These are phyloP conservation scores for Talaromyces thailandensis DNA, from an alignment of 495 filamentous ascomycete species.

Conservation along the genomic window DNA sequence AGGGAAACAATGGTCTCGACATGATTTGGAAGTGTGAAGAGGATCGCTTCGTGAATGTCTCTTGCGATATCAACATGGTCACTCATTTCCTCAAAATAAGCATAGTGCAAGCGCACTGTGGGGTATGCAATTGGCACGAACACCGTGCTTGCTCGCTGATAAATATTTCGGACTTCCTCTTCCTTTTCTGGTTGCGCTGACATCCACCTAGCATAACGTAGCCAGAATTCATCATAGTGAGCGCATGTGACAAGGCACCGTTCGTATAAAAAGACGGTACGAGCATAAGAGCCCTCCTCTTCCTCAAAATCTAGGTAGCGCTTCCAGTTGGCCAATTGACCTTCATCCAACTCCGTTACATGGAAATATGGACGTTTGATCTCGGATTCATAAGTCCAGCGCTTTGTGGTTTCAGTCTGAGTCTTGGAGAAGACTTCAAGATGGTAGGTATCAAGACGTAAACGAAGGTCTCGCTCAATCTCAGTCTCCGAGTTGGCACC, in stretches of 20 bases:
- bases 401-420: constrained; percentile 82
- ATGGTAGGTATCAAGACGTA: constrained; percentile 70
- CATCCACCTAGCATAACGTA: constrained; percentile 98
- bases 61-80: constrained; percentile 67
- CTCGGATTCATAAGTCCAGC: constrained; percentile 91
- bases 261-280: constrained; percentile 83
- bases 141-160: constrained; percentile 74
- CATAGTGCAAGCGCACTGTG: constrained; percentile 77
- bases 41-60: constrained; percentile 75
- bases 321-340: constrained; percentile 84
- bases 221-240: constrained; percentile 96
- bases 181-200: constrained; percentile 67
- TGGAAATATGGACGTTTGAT: constrained; percentile 98
- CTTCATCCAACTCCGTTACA: constrained; percentile 81
- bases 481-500: constrained; percentile 59
- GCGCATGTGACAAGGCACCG: constrained; percentile 87
- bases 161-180: constrained; percentile 89
- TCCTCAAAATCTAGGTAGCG: constrained; percentile 98
- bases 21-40: constrained; percentile 60
- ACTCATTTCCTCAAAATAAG: constrained; percentile 84
- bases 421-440: constrained; percentile 74
- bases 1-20: constrained; percentile 82
- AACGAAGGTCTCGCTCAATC: constrained; percentile 72
- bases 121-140: constrained; percentile 80
- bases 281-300: constrained; percentile 62